Percentiles rank a stretch among this genome's conserved stretches.
These are phyloP conservation scores for Fistulifera solaris DNA, from an alignment of 108 stramenopile genomes.

Conservation along the genomic window DNA sequence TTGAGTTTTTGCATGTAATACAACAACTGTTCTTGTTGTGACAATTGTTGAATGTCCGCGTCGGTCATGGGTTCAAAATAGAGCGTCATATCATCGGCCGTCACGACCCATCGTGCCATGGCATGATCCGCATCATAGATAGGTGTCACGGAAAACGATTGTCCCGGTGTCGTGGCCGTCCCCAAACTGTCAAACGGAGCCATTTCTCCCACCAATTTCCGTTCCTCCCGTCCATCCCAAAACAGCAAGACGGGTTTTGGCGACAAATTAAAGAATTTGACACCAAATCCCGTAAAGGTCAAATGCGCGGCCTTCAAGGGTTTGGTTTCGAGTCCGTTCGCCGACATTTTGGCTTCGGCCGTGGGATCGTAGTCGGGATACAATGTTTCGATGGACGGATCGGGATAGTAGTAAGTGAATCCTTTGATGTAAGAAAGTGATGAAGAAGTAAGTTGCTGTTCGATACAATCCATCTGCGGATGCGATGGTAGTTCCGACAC, in stretches of 20 bases:
- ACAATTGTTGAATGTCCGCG: conserved; percentile 11
- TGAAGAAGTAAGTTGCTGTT: conserved; percentile 9
- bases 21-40: conserved; percentile 23
- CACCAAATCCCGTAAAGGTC: conserved; percentile 72
- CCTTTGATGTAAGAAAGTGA: conserved; percentile 4
- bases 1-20: conserved; percentile 57
- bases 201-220: conserved; percentile 54
- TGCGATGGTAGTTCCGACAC: not conserved
- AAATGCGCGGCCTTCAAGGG: conserved; percentile 39
- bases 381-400: conserved; percentile 4
- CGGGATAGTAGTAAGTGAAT: conserved; percentile 3
- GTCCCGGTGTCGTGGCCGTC: conserved; percentile 70
- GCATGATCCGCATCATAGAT: conserved; percentile 47
- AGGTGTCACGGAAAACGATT: conserved; percentile 60
- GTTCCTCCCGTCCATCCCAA: conserved; percentile 71
- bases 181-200: conserved; percentile 70
- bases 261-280: conserved; percentile 74
- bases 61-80: conserved; percentile 55
- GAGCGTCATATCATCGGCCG: conserved; percentile 57
- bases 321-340: conserved; percentile 2
- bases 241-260: conserved; percentile 46
- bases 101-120: conserved; percentile 60
- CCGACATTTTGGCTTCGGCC: conserved; percentile 8
- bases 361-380: conserved; percentile 14
- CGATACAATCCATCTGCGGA: conserved; percentile 14